Evolutionary conservation across 2,329 filamentous ascomycete genomes (phyloP), one percentile per base, ranked within the genome.

Genomic region (Aurifilum marmelostoma): DNA sequence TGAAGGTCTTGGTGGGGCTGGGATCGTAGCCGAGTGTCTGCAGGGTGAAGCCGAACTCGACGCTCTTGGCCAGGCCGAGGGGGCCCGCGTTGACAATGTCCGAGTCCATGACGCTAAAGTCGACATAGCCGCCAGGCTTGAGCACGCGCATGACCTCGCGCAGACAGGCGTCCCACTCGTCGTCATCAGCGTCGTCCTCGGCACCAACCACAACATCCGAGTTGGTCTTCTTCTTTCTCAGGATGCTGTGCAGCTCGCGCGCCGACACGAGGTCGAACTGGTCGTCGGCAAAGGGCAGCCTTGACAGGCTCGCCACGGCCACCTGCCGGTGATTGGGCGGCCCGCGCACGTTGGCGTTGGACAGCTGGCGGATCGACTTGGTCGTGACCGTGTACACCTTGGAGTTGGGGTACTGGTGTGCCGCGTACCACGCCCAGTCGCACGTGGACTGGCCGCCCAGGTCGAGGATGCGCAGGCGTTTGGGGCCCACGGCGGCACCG

Each of bases 401-500:
- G 68, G 92, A 87, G 77, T 93, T 91, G 24, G 92, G 93, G 79
- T 94, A 96, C 77, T 95, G 91, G 63, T 92, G 85, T 0, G 96
- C 94, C 69, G 93, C 92, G 77, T 96, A 90, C 96, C 96, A 99
- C 29, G 92, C 95, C 96, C 96, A 99, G 79, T 97, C 94, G 77
- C 93, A 95, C 18, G 92, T 89, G 0, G 91, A 86, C 76, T 95
- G 90, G 59, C 94, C 94, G 63, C 92, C 94, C 43, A 97, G 89
- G 77, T 98, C 95, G 34, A 98, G 87, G 68, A 97, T 91, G 43
- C 91, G 85, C 24, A 71, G 67, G 37, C 69, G 67, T 34, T 58
- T 71, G 3, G 89, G 82, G 32, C 89, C 85, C 69, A 87, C 82
- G 69, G 82, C 82, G 65, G 80, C 76, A 24, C 80, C 78, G 39